Base-by-base conservation (phyloP, 108 stramenopile genomes). In the Craspedostauros australis region DNA sequence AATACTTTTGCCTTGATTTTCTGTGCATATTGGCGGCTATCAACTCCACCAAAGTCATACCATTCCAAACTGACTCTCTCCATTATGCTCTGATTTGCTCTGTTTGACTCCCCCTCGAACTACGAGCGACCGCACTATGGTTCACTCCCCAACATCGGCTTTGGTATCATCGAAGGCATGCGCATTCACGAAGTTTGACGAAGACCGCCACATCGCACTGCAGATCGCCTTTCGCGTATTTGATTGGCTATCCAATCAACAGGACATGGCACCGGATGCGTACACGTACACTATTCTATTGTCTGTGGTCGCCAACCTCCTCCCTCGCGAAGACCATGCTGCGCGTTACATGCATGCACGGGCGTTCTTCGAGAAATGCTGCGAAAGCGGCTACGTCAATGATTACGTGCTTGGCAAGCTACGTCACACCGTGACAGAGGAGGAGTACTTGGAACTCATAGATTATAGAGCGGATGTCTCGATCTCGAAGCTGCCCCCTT, bases 241-340 rank as follows among this genome's bases (percentile, higher is more conserved):
- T 66, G 76, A 87, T 8, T 85, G 83, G 85, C 61, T 91, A 8
- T 62, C 55, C 36, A 50, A 62, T 3, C 83, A 85, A 44, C 54
- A 55, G 19, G 77, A 85, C 38, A 85, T 91, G 70, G 60, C 73
- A 37, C 83, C 89, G 37, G 89, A 91, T 73, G 80, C 89, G 0
- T 91, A 91, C 57, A 91, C 89, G 2, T 91, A 84, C 68, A 91
- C 89, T 7, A 91, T 91, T 39, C 70, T 91, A 39, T 70, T 91
- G 1, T 91, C 89, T 7, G 89, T 91, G 14, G 84, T 83, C 51
- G 63, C 89, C 39, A 91, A 91, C 46, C 79, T 91, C 27, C 65
- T 91, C 54, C 83, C 83, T 11, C 70, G 75, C 37, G 80, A 91
- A 43, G 77, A 90, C 39, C 26, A 59, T 3, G 29, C 23, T 1